phyloP scores from a whole-genome alignment of 768 basidiomycete species.

The Sarcomyxa edulis region DNA sequence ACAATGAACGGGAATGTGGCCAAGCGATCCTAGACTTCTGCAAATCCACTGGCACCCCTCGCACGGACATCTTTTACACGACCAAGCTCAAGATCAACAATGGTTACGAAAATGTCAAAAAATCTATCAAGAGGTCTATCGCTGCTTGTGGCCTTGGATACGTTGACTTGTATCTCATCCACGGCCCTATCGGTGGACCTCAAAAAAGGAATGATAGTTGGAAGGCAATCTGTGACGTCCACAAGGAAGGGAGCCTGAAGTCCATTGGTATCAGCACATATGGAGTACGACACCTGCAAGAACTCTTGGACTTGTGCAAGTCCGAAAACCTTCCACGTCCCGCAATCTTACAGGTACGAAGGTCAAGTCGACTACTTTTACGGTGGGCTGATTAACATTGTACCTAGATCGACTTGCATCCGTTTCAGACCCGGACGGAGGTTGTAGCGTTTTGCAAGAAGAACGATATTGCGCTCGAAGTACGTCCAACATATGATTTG shows the following conservation, averaged over 20 bases:
- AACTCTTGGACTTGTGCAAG: conserved; percentile 36
- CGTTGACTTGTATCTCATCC: conserved; percentile 70
- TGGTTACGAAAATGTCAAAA: conserved; percentile 41
- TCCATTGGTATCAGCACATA: conserved; percentile 64
- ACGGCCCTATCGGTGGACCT: conserved; percentile 61
- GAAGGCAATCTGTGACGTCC: conserved; percentile 60
- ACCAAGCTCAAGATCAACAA: conserved; percentile 63
- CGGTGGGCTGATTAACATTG: conserved; percentile 4
- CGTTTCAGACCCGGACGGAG: conserved; percentile 62
- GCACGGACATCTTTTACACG: conserved; percentile 61
- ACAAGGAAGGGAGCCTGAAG: conserved; percentile 51
- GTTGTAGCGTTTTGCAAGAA: conserved; percentile 56
- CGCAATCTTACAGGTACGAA: conserved; percentile 52
- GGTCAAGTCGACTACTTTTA: not conserved
- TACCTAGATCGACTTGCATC: conserved; percentile 50
- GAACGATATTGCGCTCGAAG: conserved; percentile 59
- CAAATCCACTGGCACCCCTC: conserved; percentile 38
- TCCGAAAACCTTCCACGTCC: conserved; percentile 46
- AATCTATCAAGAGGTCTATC: conserved; percentile 49
- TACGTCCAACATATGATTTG: conserved; percentile 19
- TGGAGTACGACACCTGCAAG: conserved; percentile 56
- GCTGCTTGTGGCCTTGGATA: conserved; percentile 50
- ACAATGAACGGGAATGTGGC: conserved; percentile 65
- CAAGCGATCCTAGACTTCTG: conserved; percentile 55
- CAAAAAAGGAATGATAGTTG: conserved; percentile 55